Evolutionary conservation across 495 filamentous ascomycete genomes (phyloP).

Genomic region (Penicillium coprophilum): DNA sequence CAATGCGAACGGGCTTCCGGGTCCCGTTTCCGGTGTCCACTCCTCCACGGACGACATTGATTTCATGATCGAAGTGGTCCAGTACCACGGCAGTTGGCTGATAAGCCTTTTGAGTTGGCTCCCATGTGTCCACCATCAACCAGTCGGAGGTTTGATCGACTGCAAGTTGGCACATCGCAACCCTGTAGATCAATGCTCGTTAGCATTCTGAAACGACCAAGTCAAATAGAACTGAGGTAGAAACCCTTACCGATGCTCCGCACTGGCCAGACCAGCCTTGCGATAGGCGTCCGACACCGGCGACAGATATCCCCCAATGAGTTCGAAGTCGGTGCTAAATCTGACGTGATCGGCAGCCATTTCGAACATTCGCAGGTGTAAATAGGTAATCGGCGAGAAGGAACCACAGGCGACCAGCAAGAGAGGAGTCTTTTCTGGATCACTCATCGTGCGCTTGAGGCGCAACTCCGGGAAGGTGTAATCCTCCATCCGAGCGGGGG

Average conservation of each 20-base stretch:
- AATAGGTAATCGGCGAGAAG: conserved; percentile 78
- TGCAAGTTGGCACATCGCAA: conserved; percentile 75
- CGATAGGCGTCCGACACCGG: conserved; percentile 86
- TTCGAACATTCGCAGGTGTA: conserved; percentile 93
- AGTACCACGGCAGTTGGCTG: conserved; percentile 85
- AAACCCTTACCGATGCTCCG: conserved; percentile 62
- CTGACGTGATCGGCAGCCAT: conserved; percentile 81
- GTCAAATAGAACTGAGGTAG: background rate
- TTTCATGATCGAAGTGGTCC: conserved; percentile 85
- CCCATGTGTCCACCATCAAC: conserved; percentile 87
- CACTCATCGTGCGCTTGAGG: conserved; percentile 64
- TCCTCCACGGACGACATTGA: conserved; percentile 75
- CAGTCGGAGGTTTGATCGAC: conserved; percentile 71
- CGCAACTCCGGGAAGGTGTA: conserved; percentile 75
- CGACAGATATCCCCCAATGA: conserved; percentile 79
- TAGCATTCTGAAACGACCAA: background rate
- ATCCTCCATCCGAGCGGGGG: conserved; percentile 42
- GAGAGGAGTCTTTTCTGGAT: conserved; percentile 70
- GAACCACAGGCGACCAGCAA: conserved; percentile 88
- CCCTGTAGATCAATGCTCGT: conserved; percentile 26
- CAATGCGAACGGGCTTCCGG: conserved; percentile 62
- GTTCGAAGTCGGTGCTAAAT: conserved; percentile 80
- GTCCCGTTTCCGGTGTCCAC: conserved; percentile 64
- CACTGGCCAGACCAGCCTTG: conserved; percentile 79
- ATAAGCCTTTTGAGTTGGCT: conserved; percentile 72